phyloP scores from a whole-genome alignment of 2,329 filamentous ascomycete species.

The Xylariales sp. region DNA sequence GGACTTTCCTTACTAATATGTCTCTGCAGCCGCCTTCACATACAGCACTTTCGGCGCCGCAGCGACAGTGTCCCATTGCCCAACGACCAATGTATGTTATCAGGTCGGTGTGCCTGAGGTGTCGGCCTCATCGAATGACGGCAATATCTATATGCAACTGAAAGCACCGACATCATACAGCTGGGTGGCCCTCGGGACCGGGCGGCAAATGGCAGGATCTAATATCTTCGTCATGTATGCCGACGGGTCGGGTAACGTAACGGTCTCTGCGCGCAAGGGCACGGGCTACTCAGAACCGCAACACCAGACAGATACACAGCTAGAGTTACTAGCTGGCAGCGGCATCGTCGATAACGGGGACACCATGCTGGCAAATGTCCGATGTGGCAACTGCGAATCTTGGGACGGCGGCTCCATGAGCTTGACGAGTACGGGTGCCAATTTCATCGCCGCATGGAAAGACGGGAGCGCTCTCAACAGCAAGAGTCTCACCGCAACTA shows the following conservation, averaged over 20 bases:
- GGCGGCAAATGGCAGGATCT: slow-evolving; percentile 64
- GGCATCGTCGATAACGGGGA: slow-evolving; percentile 58
- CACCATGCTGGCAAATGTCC: slow-evolving; percentile 70
- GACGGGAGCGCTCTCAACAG: slow-evolving; percentile 59
- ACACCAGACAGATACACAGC: slow-evolving; percentile 55
- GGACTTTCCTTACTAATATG: slow-evolving; percentile 11
- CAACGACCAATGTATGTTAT: slow-evolving; percentile 62
- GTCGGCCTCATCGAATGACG: slow-evolving; percentile 60
- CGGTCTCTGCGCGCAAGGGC: slow-evolving; percentile 67
- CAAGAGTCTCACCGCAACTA: slow-evolving; percentile 53
- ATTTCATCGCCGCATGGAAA: slow-evolving; percentile 68
- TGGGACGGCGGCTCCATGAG: slow-evolving; percentile 59
- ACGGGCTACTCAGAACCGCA: slow-evolving; percentile 61
- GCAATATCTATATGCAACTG: slow-evolving; percentile 72
- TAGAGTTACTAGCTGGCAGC: slow-evolving; percentile 69
- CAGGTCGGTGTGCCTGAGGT: slow-evolving; percentile 65
- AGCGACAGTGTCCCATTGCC: slow-evolving; percentile 54
- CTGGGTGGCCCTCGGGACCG: slow-evolving; percentile 71
- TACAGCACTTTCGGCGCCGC: slow-evolving; percentile 44
- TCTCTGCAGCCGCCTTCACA: slow-evolving; percentile 39
- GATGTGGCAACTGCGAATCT: slow-evolving; percentile 63
- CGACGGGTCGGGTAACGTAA: slow-evolving; percentile 68
- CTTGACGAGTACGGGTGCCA: slow-evolving; percentile 53
- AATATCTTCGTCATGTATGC: slow-evolving; percentile 74
- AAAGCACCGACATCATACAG: slow-evolving; percentile 62